These are phyloP conservation scores for Rhinocladiella similis DNA, from an alignment of 2,329 filamentous ascomycete species.

Conservation along the genomic window DNA sequence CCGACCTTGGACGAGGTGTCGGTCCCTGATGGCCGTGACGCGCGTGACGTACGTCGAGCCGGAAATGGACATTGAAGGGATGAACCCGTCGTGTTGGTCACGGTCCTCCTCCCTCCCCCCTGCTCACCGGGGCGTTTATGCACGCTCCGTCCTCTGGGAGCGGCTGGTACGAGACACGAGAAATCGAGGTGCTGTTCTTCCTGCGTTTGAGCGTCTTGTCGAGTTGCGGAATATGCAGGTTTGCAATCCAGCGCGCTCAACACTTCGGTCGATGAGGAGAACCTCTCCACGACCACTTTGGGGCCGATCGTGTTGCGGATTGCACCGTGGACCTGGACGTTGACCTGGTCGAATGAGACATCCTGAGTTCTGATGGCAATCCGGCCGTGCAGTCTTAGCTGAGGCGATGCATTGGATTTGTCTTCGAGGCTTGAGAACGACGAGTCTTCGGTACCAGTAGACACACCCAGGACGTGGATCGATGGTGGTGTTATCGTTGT, in stretches of 20 bases:
- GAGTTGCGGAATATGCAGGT: constrained; percentile 16
- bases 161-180: constrained; percentile 11
- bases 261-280: constrained; percentile 10
- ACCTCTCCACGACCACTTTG: constrained; percentile 13
- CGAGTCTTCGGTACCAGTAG: constrained; percentile 1
- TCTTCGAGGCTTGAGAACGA: constrained; percentile 1
- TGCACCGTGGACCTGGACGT: constrained; percentile 16
- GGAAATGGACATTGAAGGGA: constrained; percentile 20
- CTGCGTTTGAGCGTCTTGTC: not conserved
- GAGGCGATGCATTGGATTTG: constrained; percentile 4
- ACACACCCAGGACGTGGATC: constrained; percentile 19
- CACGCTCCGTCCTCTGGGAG: not conserved
- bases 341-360: constrained; percentile 19
- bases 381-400: constrained; percentile 16
- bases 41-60: constrained; percentile 22
- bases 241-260: constrained; percentile 20
- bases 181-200: constrained; percentile 25
- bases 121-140: not conserved
- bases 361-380: constrained; percentile 16
- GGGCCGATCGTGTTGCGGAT: constrained; percentile 17
- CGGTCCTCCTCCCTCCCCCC: too few species aligned
- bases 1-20: constrained; percentile 20
- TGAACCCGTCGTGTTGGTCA: constrained; percentile 1
- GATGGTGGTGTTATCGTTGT: constrained; percentile 13
- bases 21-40: constrained; percentile 17